Percentiles rank a stretch among this genome's conserved stretches.
These are phyloP conservation scores for Paramecium biaurelia DNA, from an alignment of 73 alveolate species.

Conservation along the genomic window DNA sequence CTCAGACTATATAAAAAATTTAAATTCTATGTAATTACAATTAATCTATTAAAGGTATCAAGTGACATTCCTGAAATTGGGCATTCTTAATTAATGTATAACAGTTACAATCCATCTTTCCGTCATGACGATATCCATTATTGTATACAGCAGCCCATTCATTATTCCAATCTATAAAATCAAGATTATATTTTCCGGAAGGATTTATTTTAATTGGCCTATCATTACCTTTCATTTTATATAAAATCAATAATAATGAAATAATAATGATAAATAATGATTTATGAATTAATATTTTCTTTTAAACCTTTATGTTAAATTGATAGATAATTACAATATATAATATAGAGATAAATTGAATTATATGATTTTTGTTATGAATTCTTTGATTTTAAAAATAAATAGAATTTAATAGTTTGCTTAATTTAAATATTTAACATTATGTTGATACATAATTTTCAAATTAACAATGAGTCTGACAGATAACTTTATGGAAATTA, in stretches of 20 bases:
- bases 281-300: not conserved
- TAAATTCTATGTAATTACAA: not conserved
- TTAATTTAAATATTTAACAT: not conserved
- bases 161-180: constrained; percentile 85
- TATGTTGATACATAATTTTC: not conserved
- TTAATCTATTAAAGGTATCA: constrained; percentile 30
- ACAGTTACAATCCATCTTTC: not conserved
- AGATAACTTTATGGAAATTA: not conserved
- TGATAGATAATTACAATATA: not conserved
- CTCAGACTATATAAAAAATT: not conserved
- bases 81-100: not conserved
- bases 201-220: constrained; percentile 72
- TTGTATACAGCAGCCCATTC: constrained; percentile 75
- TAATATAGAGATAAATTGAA: not conserved
- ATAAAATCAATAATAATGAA: not conserved
- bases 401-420: not conserved
- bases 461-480: not conserved
- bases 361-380: not conserved
- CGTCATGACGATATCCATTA: constrained; percentile 20
- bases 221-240: constrained; percentile 8
- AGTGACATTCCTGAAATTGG: constrained; percentile 57
- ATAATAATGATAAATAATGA: not conserved
- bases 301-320: not conserved
- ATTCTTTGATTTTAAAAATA: not conserved
- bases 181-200: constrained; percentile 78